Evolutionary conservation across 148 eudicot species (phyloP), one percentile per base, ranked within the genome.

Genomic region (Spergularia bocconei): DNA sequence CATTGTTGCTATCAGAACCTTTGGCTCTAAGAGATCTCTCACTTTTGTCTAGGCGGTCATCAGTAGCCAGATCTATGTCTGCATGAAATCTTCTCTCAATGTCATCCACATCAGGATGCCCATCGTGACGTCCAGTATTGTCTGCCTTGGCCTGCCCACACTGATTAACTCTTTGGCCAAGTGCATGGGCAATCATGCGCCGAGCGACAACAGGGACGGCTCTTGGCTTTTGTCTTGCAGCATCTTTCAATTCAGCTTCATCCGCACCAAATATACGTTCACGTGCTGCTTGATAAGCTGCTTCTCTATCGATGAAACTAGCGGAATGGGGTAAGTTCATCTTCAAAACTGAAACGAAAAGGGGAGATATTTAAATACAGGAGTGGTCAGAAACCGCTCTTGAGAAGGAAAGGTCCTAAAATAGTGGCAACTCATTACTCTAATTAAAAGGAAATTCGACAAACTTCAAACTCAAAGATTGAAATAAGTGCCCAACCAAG

Each of bases 161-260:
- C 41, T 77, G 81, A 70, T 76, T 85, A 51, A 85, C 83, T 85
- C 78, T 87, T 72, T 87, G 84, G 57, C 99, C 97, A 71, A 95
- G 92, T 5, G 99, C 99, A 85, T 87, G 97, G 48, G 96, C 85
- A 69, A 95, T 95, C 99, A 95, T 95, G 65, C 99, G 99, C 55
- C 91, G 97, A 33, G 99, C 99, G 76, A 92, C 97, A 54, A 85
- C 86, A 75, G 98, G 97, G 85, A 76, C 80, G 65, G 83, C 75
- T 62, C 78, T 84, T 33, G 94, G 96, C 74, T 85, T 89, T 76
- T 85, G 87, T 83, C 86, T 86, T 5, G 71, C 56, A 58, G 67
- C 41, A 64, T 79, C 83, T 74, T 81, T 79, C 29, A 47, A 75
- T 73, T 82, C 86, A 56, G 76, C 78, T 48, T 78, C 84, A 63